Evolutionary conservation across 2,329 filamentous ascomycete genomes (phyloP), one percentile per base, ranked within the genome.

Genomic region (Ceratocystis huliohia): DNA sequence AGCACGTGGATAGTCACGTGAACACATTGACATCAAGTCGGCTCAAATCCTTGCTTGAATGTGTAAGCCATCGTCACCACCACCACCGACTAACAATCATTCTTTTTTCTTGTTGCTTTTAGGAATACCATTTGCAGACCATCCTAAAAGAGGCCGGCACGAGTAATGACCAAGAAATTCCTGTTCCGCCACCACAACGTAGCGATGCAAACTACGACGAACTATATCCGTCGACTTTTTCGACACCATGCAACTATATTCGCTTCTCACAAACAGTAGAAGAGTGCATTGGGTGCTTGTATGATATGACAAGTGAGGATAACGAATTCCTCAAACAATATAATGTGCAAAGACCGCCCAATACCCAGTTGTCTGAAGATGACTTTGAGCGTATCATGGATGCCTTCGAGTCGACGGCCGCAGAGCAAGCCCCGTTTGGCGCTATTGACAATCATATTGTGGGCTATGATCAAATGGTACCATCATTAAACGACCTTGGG

Each of bases 201-300:
- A 85, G 82, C 72, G 78, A 81, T 70, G 78, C 93, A 76, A 84
- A 90, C 76, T 99, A 96, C 86, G 90, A 95, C 76, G 84, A 88
- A 72, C 83, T 96, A 72, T 97, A 97, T 74, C 84, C 88, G 63
- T 85, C 84, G 70, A 79, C 81, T 67, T 96, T 93, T 77, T 83
- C 86, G 72, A 88, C 95, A 75, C 91, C 94, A 64, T 86, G 87
- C 69, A 94, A 92, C 69, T 97, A 97, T 77, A 96, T 99, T 74
- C 91, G 93, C 70, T 97, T 96, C 78, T 97, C 94, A 70, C 93
- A 96, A 71, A 99, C 94, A 2, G 93, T 99, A 69, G 94, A 99
- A 78, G 94, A 99, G 77, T 96, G 88, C 72, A 88, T 91, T 73
- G 89, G 89, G 72, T 89, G 88, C 74, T 84, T 87, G 72, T 99